These are phyloP conservation scores for Hemisphaericaspora xylanilytica DNA, from an alignment of 1,139 yeast species.

Conservation along the genomic window DNA sequence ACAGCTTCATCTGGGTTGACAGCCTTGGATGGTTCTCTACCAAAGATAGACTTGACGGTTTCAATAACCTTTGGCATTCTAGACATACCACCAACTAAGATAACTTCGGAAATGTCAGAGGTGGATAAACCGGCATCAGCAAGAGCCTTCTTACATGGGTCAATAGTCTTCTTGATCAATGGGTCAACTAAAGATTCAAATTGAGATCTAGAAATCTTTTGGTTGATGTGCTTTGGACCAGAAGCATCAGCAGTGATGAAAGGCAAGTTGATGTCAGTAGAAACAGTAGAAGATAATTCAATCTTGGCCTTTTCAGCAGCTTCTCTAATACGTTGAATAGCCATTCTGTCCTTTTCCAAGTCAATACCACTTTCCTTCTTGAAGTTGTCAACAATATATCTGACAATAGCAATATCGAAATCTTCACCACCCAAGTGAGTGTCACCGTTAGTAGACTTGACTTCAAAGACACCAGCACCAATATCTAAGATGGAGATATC, in stretches of 20 bases:
- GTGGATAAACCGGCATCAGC: slow-evolving; percentile 90
- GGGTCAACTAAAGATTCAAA: slow-evolving; percentile 90
- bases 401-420: slow-evolving; percentile 81
- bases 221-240: slow-evolving; percentile 98
- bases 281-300: slow-evolving; percentile 89
- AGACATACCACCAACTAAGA: slow-evolving; percentile 99
- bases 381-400: slow-evolving; percentile 88
- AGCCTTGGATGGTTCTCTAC: slow-evolving; percentile 96
- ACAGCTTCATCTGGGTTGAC: slow-evolving; percentile 99
- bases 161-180: slow-evolving; percentile 86
- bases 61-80: slow-evolving; percentile 99
- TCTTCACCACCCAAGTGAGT: slow-evolving; percentile 93
- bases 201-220: slow-evolving; percentile 89
- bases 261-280: slow-evolving; percentile 95
- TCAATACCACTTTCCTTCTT: slow-evolving; percentile 91
- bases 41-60: slow-evolving; percentile 90
- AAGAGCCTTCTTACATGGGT: slow-evolving; percentile 97
- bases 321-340: slow-evolving; percentile 98
- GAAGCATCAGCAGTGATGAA: slow-evolving; percentile 95
- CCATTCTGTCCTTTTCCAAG: slow-evolving; percentile 92
- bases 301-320: slow-evolving; percentile 99
- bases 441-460: slow-evolving; percentile 86
- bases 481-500: slow-evolving; percentile 83
- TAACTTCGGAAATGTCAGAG: slow-evolving; percentile 89
- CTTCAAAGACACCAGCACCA: slow-evolving; percentile 87